Base-by-base conservation (phyloP, 164 flowering plant species). In the Macadamia integrifolia region DNA sequence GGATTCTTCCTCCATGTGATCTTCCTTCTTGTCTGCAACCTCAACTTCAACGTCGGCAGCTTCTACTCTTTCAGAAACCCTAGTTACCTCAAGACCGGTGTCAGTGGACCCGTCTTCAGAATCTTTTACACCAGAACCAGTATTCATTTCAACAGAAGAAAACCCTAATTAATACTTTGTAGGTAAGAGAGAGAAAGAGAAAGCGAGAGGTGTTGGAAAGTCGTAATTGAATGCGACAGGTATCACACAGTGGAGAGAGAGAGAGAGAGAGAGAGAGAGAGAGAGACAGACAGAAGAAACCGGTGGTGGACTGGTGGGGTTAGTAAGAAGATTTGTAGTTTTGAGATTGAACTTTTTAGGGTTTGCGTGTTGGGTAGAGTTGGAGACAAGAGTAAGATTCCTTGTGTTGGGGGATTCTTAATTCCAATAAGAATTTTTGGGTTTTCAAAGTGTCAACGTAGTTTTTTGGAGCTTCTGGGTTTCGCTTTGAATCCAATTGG, bases 141-240 rank as follows among this genome's bases (percentile, higher is more conserved):
- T 72, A 77, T 69, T 83, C 90, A 83, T 84, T 62, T 69, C 65
- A 69, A 68, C 11, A 69, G 48, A 64, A 63, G 66, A 32, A 58
- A 81, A 79, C 84, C 87, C 88, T 79, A 86, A 76, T 74, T 66
- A 78, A 60, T 79, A 77, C 30, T 69, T 59, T 44, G 57, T 5
- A 6, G 57, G 57, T 66, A 44, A 64, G 42, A 71, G 56, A 69
- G 43, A 71, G 50, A 11, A 56, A 23, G 53, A 61, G 65, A 69
- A 60, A 76, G 73, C 69, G 74, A 71, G 69, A 65, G 67, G 86
- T 74, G 83, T 76, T 66, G 73, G 79, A 86, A 87, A 84, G 91
- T 86, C 86, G 80, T 84, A 69, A 85, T 80, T 87, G 94, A 89
- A 66, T 81, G 91, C 88, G 91, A 89, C 90, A 87, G 87, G 66